Evolutionary conservation across 2,329 filamentous ascomycete species (phyloP).

Genomic region (Arthroderma sp.): DNA sequence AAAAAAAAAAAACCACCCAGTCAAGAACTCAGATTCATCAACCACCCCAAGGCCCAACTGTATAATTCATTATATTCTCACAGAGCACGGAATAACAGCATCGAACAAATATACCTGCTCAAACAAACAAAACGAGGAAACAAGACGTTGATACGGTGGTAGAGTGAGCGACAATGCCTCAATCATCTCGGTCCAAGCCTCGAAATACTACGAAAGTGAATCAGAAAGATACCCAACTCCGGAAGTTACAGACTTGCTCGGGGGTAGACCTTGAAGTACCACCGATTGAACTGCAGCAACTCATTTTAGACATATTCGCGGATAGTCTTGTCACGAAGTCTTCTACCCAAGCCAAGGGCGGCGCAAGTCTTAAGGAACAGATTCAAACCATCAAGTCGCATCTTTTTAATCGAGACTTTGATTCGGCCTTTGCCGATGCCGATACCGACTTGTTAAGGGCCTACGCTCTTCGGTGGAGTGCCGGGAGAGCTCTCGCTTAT

Average conservation of each 20-base stretch:
- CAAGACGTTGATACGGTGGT: background rate
- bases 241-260: background rate
- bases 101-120: background rate
- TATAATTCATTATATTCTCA: background rate
- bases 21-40: no score
- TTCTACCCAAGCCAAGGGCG: constrained; percentile 17
- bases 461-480: constrained; percentile 86
- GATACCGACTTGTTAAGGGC: constrained; percentile 58
- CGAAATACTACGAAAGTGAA: background rate
- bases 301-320: constrained; percentile 61
- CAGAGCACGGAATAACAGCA: background rate
- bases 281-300: constrained; percentile 50
- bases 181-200: background rate
- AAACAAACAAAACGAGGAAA: background rate
- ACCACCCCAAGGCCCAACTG: no score
- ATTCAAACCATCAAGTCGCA: constrained; percentile 78
- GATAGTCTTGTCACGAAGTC: constrained; percentile 46
- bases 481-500: constrained; percentile 73
- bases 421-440: constrained; percentile 55
- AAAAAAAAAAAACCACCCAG: no score
- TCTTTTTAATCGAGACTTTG: constrained; percentile 76
- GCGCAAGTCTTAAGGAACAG: constrained; percentile 40
- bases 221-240: background rate
- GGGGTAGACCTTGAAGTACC: background rate
- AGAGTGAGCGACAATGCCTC: background rate